Conservation (phyloP, 257 asterid species). For the Gentiana macrophylla region DNA sequence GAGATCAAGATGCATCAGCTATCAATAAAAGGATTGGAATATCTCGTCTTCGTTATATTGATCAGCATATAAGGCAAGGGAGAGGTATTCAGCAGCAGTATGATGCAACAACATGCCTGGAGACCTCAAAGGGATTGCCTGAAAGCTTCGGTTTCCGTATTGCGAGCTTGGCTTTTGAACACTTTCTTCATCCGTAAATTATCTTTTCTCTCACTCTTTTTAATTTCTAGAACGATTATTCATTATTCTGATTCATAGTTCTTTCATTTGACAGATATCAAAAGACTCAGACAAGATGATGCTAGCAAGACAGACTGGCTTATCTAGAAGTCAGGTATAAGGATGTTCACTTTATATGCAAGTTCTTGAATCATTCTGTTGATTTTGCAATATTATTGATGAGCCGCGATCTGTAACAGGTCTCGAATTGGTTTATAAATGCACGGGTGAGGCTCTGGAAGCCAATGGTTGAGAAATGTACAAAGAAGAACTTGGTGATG, state of each 20-base stretch:
- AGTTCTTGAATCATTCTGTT: background rate
- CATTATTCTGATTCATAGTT: background rate
- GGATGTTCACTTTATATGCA: background rate
- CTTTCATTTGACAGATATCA: slow-evolving; percentile 42
- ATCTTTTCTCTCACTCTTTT: background rate
- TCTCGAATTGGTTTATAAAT: slow-evolving; percentile 95
- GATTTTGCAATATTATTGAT: background rate
- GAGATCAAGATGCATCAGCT: slow-evolving; percentile 56
- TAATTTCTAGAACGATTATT: background rate
- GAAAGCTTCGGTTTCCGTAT: slow-evolving; percentile 60
- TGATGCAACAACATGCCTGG: slow-evolving; percentile 89
- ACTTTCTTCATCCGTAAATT: slow-evolving; percentile 82
- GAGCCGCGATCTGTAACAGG: slow-evolving; percentile 30
- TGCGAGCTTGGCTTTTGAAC: slow-evolving; percentile 95
- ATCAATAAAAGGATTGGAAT: slow-evolving; percentile 47
- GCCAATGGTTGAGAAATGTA: slow-evolving; percentile 97
- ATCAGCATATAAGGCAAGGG: slow-evolving; percentile 66
- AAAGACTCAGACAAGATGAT: slow-evolving; percentile 83
- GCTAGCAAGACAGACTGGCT: slow-evolving; percentile 88
- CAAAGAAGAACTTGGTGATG: slow-evolving; percentile 67
- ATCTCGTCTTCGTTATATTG: slow-evolving; percentile 69
- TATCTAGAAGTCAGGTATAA: slow-evolving; percentile 81
- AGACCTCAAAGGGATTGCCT: slow-evolving; percentile 94
- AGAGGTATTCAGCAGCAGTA: slow-evolving; percentile 81
- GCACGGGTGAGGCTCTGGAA: slow-evolving; percentile 95